A percentile compares a stretch with the other conserved stretches of the same genome.
Conservation (phyloP, 306 rosid species). For the Sicyos baderoa region DNA sequence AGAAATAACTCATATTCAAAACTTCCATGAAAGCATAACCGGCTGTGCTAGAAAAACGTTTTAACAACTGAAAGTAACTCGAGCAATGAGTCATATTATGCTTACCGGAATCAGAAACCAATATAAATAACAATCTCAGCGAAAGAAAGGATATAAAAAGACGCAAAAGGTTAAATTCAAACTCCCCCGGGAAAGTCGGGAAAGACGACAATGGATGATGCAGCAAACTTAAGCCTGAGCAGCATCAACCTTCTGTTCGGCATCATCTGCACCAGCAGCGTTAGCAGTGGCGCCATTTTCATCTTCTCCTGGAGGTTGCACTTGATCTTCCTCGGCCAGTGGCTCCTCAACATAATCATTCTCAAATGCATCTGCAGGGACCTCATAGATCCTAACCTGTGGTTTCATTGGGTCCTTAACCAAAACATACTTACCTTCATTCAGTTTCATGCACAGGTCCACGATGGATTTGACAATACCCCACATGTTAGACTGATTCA, state of each 20-base stretch:
- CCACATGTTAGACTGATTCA: slow-evolving; percentile 81
- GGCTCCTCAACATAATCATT: slow-evolving; percentile 97
- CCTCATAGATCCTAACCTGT: slow-evolving; percentile 90
- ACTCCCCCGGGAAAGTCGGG: neutral
- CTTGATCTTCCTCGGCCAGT: slow-evolving; percentile 86
- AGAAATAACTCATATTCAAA: slow-evolving; percentile 6
- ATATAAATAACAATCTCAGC: slow-evolving; percentile 1
- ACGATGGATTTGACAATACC: slow-evolving; percentile 93
- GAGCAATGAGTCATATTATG: slow-evolving; percentile 18
- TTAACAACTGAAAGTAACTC: neutral
- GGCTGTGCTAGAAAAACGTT: slow-evolving; percentile 8
- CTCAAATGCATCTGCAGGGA: slow-evolving; percentile 79
- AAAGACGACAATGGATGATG: neutral
- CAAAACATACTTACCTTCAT: slow-evolving; percentile 82
- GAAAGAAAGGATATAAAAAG: neutral
- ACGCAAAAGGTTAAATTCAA: neutral
- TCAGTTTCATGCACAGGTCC: slow-evolving; percentile 89
- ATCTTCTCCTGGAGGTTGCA: slow-evolving; percentile 68
- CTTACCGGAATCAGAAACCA: slow-evolving; percentile 2
- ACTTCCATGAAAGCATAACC: slow-evolving; percentile 5
- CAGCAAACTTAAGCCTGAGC: slow-evolving; percentile 27
- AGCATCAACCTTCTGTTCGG: slow-evolving; percentile 41
- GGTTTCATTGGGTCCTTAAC: slow-evolving; percentile 95
- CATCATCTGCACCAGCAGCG: slow-evolving; percentile 37
- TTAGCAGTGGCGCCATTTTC: slow-evolving; percentile 39